Conservation (phyloP, 495 filamentous ascomycete species). For the Zalerion maritima region DNA sequence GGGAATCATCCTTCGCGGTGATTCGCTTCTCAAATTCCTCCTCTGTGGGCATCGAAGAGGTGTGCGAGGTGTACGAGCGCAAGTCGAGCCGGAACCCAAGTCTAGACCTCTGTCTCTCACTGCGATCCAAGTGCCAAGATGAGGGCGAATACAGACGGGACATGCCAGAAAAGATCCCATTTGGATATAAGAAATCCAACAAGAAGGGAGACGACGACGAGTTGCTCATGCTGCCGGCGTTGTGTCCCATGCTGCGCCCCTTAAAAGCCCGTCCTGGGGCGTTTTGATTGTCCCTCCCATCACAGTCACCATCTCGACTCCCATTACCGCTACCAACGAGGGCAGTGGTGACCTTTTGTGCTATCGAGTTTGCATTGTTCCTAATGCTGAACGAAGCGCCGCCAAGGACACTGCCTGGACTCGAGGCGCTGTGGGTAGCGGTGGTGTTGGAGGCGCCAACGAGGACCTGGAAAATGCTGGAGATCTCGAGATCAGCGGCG, state of each 20-base stretch:
- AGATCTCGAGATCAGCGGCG: constrained; percentile 40
- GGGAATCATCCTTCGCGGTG: constrained; percentile 8
- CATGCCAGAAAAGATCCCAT: constrained; percentile 32
- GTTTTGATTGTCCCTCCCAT: no score
- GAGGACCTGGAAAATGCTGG: constrained; percentile 28
- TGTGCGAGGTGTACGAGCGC: constrained; percentile 8
- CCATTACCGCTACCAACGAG: no score
- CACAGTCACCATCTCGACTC: no score
- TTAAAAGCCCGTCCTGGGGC: no score
- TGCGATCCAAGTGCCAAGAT: constrained; percentile 5
- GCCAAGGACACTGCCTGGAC: constrained; percentile 1
- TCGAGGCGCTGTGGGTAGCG: no score
- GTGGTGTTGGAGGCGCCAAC: constrained; percentile 17
- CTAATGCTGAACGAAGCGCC: constrained; percentile 8
- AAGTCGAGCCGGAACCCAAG: constrained; percentile 1
- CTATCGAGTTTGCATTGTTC: constrained; percentile 2
- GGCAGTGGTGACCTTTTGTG: no score
- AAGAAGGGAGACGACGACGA: constrained; percentile 32
- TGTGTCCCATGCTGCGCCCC: no score
- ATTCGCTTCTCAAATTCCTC: constrained; percentile 1
- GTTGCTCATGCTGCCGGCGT: constrained; percentile 16
- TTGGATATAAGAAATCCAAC: constrained; percentile 52
- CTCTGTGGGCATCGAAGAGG: constrained; percentile 1
- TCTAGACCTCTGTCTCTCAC: constrained; percentile 3
- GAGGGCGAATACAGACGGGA: constrained; percentile 24